These are phyloP conservation scores for Bonia amplexicaulis DNA, from an alignment of 176 grass and related monocot genomes.

Conservation along the genomic window DNA sequence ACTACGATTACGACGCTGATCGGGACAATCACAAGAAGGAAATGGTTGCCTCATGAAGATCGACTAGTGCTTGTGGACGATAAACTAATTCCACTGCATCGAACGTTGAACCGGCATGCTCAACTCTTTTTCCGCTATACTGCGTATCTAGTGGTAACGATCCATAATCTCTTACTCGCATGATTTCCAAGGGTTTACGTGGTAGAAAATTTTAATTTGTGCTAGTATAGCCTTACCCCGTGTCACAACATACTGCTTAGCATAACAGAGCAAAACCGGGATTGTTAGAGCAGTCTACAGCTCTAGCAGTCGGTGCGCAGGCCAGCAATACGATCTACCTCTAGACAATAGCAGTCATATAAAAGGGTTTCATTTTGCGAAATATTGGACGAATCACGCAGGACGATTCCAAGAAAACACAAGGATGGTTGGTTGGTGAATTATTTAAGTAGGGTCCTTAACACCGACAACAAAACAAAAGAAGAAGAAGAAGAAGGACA, in stretches of 20 bases:
- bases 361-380: constrained; percentile 14
- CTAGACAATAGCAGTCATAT: neutral
- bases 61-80: no score
- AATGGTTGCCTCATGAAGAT: no score
- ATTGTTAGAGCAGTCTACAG: neutral
- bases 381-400: neutral
- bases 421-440: neutral
- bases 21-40: no score
- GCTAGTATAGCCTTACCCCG: no score
- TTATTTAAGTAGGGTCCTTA: constrained; percentile 8
- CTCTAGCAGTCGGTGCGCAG: neutral
- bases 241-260: neutral
- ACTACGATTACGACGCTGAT: no score
- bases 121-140: no score
- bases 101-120: no score
- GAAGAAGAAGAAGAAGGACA: neutral
- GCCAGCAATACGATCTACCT: neutral
- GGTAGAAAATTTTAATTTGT: no score
- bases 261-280: neutral
- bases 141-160: no score
- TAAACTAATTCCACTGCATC: no score
- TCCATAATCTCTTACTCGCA: no score
- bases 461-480: neutral
- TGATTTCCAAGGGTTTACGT: no score
- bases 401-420: neutral